Evolutionary conservation across 129 eudicot species (phyloP).

Genomic region (Centella asiatica): DNA sequence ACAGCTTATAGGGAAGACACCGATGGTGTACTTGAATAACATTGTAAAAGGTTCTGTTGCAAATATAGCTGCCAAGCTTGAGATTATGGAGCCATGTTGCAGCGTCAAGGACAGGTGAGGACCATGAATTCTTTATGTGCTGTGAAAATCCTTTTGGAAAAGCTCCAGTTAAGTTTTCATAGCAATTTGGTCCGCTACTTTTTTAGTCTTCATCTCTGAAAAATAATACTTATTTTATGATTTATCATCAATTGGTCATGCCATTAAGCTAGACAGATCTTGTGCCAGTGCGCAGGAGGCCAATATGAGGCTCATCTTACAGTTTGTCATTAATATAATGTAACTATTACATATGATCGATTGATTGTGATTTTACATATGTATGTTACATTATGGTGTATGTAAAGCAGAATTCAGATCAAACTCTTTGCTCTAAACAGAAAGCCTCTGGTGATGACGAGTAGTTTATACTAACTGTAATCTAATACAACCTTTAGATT

Average conservation of each 20-base stretch:
- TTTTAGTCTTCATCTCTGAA: neutral
- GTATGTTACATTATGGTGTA: too few relatives aligned
- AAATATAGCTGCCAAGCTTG: slow-evolving; percentile 96
- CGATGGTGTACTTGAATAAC: slow-evolving; percentile 84
- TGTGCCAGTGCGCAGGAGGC: neutral
- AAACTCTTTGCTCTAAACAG: too few relatives aligned
- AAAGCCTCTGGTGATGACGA: too few relatives aligned
- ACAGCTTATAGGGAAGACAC: slow-evolving; percentile 94
- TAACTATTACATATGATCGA: too few relatives aligned
- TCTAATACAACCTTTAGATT: too few relatives aligned
- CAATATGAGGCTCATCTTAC: neutral
- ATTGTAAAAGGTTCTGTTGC: slow-evolving; percentile 76
- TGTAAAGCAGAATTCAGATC: too few relatives aligned
- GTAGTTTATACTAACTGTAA: too few relatives aligned
- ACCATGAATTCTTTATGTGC: neutral
- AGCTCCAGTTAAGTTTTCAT: neutral
- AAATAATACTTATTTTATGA: neutral
- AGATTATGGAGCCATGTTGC: slow-evolving; percentile 97
- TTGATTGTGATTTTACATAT: too few relatives aligned
- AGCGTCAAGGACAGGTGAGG: slow-evolving; percentile 94
- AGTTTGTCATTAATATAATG: neutral
- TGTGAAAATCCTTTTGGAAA: neutral
- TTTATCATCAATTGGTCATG: neutral
- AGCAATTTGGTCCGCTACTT: neutral
- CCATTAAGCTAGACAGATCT: neutral